phyloP scores from a whole-genome alignment of 1,284 basidiomycete species.

The Cryptococcus sp. region DNA sequence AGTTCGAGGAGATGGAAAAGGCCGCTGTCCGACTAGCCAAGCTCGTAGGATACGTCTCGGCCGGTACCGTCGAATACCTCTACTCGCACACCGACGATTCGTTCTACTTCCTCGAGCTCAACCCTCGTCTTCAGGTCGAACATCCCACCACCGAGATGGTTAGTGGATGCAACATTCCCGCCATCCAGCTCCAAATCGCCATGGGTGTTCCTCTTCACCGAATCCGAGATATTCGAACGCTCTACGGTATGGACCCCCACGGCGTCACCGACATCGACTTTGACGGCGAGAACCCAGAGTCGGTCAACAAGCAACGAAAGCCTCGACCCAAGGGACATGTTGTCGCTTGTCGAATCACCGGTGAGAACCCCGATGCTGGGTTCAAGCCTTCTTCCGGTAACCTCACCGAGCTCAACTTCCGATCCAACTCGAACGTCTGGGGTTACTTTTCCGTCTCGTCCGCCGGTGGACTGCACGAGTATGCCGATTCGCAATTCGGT shows the following conservation, averaged over 20 bases:
- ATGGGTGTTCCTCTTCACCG: constrained; percentile 98
- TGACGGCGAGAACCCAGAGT: constrained; percentile 83
- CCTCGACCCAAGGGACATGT: constrained; percentile 97
- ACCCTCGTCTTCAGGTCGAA: constrained; percentile 99
- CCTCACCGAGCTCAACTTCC: constrained; percentile 98
- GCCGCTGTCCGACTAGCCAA: constrained; percentile 96
- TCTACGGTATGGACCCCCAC: constrained; percentile 89
- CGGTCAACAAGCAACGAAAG: constrained; percentile 83
- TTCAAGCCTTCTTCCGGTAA: constrained; percentile 99
- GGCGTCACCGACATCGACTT: constrained; percentile 91
- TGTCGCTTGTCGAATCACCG: constrained; percentile 97
- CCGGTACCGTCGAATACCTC: constrained; percentile 98
- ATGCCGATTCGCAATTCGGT: constrained; percentile 96
- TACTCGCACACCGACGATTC: constrained; percentile 90
- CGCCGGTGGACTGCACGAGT: constrained; percentile 96
- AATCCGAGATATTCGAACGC: constrained; percentile 90
- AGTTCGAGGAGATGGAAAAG: constrained; percentile 95
- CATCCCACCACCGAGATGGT: constrained; percentile 99
- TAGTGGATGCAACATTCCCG: constrained; percentile 94
- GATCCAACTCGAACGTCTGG: constrained; percentile 98
- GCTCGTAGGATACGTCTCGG: constrained; percentile 97
- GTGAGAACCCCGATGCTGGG: constrained; percentile 99
- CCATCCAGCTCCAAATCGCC: constrained; percentile 93
- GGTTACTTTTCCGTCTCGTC: constrained; percentile 98
- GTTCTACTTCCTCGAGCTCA: constrained; percentile 98